Evolutionary conservation across 257 asterid genomes (phyloP), one percentile per base, ranked within the genome.

Genomic region (Henckelia pumila): DNA sequence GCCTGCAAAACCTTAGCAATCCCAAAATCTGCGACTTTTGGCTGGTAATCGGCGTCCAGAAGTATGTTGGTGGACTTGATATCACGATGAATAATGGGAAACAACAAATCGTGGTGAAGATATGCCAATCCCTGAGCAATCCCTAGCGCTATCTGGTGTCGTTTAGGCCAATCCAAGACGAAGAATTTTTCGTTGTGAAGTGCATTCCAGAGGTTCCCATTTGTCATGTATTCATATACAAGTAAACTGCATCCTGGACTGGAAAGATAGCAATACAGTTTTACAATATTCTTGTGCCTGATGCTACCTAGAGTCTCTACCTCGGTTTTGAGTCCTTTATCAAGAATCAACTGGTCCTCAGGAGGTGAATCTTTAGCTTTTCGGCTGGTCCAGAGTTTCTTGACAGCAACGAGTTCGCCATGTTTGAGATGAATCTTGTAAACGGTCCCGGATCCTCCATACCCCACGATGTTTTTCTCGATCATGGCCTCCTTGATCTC

Each of bases 11-110:
- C 94, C 71, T 90, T 93, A 2, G 99, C 99, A 0, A 93, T 86
- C 20, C 97, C 99, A 22, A 93, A 93, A 70, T 93, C 99, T 0
- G 96, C 99, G 7, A 93, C 96, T 68, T 93, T 93, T 0, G 99
- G 86, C 22, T 82, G 91, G 26, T 85, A 86, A 78, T 86, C 79
- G 2, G 80, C 75, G 35, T 93, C 99, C 75, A 93, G 77, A 19
- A 93, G 77, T 75, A 93, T 85, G 66, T 90, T 93, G 1, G 93
- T 90, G 1, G 97, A 86, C 74, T 93, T 90, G 74, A 93, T 88
- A 57, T 93, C 97, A 55, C 99, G 79, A 47, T 93, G 99, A 17
- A 93, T 79, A 17, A 93, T 93, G 2, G 89, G 90, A 2, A 86
- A 86, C 79, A 73, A 70, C 14, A 93, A 81, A 77, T 93, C 96